Evolutionary conservation across 2,329 filamentous ascomycete genomes (phyloP), one percentile per base, ranked within the genome.

Genomic region (Harringtonia lauricola): DNA sequence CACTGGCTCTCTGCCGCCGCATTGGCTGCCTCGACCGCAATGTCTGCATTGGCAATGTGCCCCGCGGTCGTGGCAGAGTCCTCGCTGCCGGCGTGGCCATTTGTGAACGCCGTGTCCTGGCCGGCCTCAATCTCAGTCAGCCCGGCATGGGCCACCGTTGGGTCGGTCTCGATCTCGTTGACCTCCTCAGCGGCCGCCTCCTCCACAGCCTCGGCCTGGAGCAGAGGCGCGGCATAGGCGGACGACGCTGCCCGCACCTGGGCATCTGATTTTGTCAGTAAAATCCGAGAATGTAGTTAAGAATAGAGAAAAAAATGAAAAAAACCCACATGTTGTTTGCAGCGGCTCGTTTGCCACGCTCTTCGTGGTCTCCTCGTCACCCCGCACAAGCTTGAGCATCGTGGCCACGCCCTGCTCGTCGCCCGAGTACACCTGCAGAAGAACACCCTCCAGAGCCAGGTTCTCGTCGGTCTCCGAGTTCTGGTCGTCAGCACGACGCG

Each of bases 371-470:
- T 90, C 84, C 14, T 79, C 70, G 22, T 76, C 71, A 29, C 83
- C 85, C 46, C 86, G 71, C 44, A 88, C 83, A 46, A 94, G 70
- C 67, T 85, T 88, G 56, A 86, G 64, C 65, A 87, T 87, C 45
- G 83, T 77, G 43, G 75, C 67, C 21, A 92, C 84, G 41, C 84
- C 86, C 52, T 68, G 72, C 50, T 84, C 75, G 55, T 90, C 84
- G 38, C 86, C 86, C 37, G 79, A 77, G 63, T 94, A 92, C 28
- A 92, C 82, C 47, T 82, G 74, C 38, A 88, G 70, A 46, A 94
- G 70, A 29, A 86, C 79, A 42, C 85, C 85, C 64, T 94, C 86
- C 47, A 92, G 79, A 30, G 85, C 86, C 62, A 80, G 79, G 62
- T 81, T 86, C 66, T 90, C 83, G 45, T 88, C 83, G 6, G 72